Conservation (phyloP, 1,284 basidiomycete species). For the Sparassis latifolia region DNA sequence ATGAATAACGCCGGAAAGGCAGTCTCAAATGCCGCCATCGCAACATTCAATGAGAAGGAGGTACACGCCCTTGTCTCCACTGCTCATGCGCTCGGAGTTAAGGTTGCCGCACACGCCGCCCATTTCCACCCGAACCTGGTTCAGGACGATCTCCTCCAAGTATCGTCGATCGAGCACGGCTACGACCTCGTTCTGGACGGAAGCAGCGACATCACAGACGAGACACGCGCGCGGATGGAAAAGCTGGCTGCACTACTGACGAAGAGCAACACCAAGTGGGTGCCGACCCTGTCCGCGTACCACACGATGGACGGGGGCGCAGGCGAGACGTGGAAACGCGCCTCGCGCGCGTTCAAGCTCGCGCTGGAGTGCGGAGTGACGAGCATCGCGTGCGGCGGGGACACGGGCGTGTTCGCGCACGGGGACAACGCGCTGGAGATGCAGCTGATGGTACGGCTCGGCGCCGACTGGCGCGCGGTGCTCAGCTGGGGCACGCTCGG, state of each 20-base stretch:
- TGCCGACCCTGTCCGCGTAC: conserved; percentile 54
- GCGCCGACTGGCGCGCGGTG: conserved; percentile 46
- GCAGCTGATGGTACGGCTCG: conserved; percentile 51
- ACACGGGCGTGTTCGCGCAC: conserved; percentile 58
- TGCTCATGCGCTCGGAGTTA: conserved; percentile 46
- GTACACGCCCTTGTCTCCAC: conserved; percentile 44
- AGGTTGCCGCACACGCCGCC: conserved; percentile 54
- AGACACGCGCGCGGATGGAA: background rate
- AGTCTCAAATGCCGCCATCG: conserved; percentile 26
- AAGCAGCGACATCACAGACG: background rate
- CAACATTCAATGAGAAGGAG: conserved; percentile 43
- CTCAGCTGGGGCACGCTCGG: conserved; percentile 55
- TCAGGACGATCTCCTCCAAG: conserved; percentile 10
- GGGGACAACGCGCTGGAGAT: conserved; percentile 58
- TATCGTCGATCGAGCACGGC: conserved; percentile 48
- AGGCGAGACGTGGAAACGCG: conserved; percentile 33
- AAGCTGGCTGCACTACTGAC: conserved; percentile 1
- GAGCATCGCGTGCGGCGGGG: conserved; percentile 54
- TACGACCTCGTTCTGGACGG: conserved; percentile 29
- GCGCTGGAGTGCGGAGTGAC: conserved; percentile 38
- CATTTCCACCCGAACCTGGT: conserved; percentile 27
- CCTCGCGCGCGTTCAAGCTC: conserved; percentile 34
- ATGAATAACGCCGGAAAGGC: conserved; percentile 34
- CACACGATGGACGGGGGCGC: conserved; percentile 25
- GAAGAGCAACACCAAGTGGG: conserved; percentile 34